Evolutionary conservation across 352 stramenopile genomes (phyloP).

Genomic region (Thalassiosira exigua): DNA sequence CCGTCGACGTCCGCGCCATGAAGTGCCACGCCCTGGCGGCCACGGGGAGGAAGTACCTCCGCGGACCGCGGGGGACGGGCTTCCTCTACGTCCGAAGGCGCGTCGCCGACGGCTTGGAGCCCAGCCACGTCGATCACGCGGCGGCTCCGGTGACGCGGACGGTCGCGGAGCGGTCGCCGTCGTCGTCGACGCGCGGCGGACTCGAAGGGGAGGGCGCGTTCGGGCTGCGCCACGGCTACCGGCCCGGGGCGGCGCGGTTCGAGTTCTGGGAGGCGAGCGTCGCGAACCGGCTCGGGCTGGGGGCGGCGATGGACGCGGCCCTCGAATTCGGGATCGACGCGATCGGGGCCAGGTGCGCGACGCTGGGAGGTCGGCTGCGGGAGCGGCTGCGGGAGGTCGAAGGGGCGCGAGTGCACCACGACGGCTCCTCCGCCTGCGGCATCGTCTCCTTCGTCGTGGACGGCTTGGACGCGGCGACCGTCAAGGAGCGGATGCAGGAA

Average conservation of each 20-base stretch:
- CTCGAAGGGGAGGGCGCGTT: slow-evolving; percentile 48
- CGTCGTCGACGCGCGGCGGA: slow-evolving; percentile 3
- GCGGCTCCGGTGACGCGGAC: slow-evolving; percentile 50
- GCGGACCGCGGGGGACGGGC: slow-evolving; percentile 79
- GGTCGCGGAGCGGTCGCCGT: background rate
- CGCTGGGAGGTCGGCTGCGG: slow-evolving; percentile 30
- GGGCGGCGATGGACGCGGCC: slow-evolving; percentile 65
- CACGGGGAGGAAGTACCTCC: slow-evolving; percentile 82
- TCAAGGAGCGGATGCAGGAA: slow-evolving; percentile 35
- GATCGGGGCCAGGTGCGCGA: slow-evolving; percentile 52
- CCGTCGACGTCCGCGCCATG: slow-evolving; percentile 73
- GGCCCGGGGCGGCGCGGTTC: slow-evolving; percentile 60
- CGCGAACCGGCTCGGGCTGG: slow-evolving; percentile 71
- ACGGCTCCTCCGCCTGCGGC: slow-evolving; percentile 31
- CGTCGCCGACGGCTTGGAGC: slow-evolving; percentile 45
- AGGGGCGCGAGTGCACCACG: slow-evolving; percentile 33
- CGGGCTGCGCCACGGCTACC: slow-evolving; percentile 29
- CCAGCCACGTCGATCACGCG: slow-evolving; percentile 77
- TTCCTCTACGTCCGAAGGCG: slow-evolving; percentile 75
- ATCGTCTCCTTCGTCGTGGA: slow-evolving; percentile 66
- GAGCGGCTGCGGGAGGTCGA: slow-evolving; percentile 42
- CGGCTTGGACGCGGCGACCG: slow-evolving; percentile 17
- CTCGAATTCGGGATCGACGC: slow-evolving; percentile 60
- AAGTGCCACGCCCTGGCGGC: slow-evolving; percentile 73
- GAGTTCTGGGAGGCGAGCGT: slow-evolving; percentile 83